Evolutionary conservation across 2,329 filamentous ascomycete species (phyloP), one percentile per base, ranked within the genome.

Genomic region (Penicillium thymicola): DNA sequence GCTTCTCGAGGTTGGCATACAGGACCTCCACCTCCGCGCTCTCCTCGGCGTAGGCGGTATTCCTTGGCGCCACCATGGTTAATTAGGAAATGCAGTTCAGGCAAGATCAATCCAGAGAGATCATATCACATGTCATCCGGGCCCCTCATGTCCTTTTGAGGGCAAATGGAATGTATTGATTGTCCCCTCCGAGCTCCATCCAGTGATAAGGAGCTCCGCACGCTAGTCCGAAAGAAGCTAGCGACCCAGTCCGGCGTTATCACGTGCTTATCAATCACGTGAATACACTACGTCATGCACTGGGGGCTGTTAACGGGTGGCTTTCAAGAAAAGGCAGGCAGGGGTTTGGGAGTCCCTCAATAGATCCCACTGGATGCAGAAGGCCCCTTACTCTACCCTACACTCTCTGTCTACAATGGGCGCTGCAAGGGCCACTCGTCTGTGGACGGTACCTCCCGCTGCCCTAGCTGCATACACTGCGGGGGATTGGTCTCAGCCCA

Each of bases 1-100:
- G 95, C 82, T 96, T 97, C 67, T 95, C 91, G 60, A 97, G 85
- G 64, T 86, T 86, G 54, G 85, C 84, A 63, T 82, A 83, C 25
- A 88, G 74, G 52, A 87, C 85, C 72, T 87, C 85, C 41, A 87
- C 85, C 73, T 88, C 85, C 7, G 85, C 85, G 70, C 83, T 84
- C 76, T 88, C 85, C 75, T 88, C 85, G 36, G 83, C 83, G 70
- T 83, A 83, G 37, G 82, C 81, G 53, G 79, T 79, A 72, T 82
- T 83, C 61, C 82, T 79, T 57, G 78, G 76, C 51, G 75, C 81
- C 54, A 82, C 80, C 84, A 86, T 83, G 54, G 58, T 66, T 53
- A 54, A 36, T 23, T 50, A 14, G 16, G 13, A 23, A 13, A 49
- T 44, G 4, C 51, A 45, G 51, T 53, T 64, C 58, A 59, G 57